Evolutionary conservation across 768 basidiomycete species (phyloP), one percentile per base, ranked within the genome.

Genomic region (Mycena crocata): DNA sequence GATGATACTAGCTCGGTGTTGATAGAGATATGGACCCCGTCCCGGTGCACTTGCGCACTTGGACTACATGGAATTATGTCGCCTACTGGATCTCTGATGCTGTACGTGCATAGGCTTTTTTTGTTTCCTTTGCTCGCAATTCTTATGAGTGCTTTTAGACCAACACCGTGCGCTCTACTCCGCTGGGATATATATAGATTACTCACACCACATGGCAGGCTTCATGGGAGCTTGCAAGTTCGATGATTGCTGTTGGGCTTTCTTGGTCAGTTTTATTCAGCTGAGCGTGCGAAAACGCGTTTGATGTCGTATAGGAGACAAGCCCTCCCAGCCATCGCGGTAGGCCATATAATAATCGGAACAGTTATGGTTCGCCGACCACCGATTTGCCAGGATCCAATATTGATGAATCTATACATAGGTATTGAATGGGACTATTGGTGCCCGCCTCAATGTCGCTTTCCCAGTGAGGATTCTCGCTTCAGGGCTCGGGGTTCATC

Each of bases 1-100:
- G n/a, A n/a, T n/a, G n/a, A n/a, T n/a, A n/a, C n/a, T n/a, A n/a
- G n/a, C n/a, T n/a, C n/a, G n/a, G n/a, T n/a, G n/a, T n/a, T n/a
- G n/a, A n/a, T n/a, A n/a, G 85, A 69, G 92, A 92, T 72, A 92
- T 93, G 88, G 92, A 92, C 67, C 91, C 91, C 7, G 90, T 92
- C 14, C 89, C 89, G 42, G 83, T 78, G 0, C 76, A 86, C 28
- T 68, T 81, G 44, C 79, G 91, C 64, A 93, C 90, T 2, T 93
- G 92, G 92, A 81, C 83, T 30, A 86, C 86, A 23, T 86, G 85
- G 64, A 88, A 89, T 75, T 93, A 87, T 68, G 76, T 90, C 50
- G 83, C 86, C 15, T 92, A 91, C 68, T 88, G 86, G 87, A 72
- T 87, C 42, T 85, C 86, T 1, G 87, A 85, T 48, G 83, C 86